These are phyloP conservation scores for Solanum ossicruentum DNA, from an alignment of 257 asterid species.

Conservation along the genomic window DNA sequence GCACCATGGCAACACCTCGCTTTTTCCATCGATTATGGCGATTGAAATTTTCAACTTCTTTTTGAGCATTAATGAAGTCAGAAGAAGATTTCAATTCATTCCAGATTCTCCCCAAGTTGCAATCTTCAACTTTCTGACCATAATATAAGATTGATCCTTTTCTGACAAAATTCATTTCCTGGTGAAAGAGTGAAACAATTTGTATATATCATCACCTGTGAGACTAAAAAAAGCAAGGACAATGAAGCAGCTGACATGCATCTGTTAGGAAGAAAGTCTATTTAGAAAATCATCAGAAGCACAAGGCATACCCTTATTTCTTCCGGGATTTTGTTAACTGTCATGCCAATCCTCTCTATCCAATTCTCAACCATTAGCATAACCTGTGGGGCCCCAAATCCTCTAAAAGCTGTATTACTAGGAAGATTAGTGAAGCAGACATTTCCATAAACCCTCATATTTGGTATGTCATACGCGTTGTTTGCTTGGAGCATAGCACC, in stretches of 20 bases:
- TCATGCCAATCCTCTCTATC: conserved; percentile 83
- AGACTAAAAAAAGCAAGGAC: background rate
- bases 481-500: conserved; percentile 90
- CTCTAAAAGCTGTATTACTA: conserved; percentile 95
- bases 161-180: conserved; percentile 80
- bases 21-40: conserved; percentile 70
- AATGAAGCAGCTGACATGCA: background rate
- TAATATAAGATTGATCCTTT: conserved; percentile 84
- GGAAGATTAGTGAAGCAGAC: conserved; percentile 87
- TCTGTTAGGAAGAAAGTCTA: background rate
- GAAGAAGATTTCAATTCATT: conserved; percentile 58
- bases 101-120: conserved; percentile 72
- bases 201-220: background rate
- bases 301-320: conserved; percentile 59
- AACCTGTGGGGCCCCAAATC: conserved; percentile 98
- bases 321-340: conserved; percentile 70
- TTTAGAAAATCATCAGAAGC: background rate
- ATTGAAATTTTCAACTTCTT: conserved; percentile 68
- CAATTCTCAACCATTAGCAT: conserved; percentile 93
- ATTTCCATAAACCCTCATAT: conserved; percentile 62
- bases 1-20: conserved; percentile 76
- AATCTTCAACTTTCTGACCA: conserved; percentile 62
- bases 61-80: conserved; percentile 28
- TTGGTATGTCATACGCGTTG: conserved; percentile 87
- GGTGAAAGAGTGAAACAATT: conserved; percentile 1